Evolutionary conservation across 2,329 filamentous ascomycete genomes (phyloP), one percentile per base, ranked within the genome.

Genomic region (Fusarium staphyleae): DNA sequence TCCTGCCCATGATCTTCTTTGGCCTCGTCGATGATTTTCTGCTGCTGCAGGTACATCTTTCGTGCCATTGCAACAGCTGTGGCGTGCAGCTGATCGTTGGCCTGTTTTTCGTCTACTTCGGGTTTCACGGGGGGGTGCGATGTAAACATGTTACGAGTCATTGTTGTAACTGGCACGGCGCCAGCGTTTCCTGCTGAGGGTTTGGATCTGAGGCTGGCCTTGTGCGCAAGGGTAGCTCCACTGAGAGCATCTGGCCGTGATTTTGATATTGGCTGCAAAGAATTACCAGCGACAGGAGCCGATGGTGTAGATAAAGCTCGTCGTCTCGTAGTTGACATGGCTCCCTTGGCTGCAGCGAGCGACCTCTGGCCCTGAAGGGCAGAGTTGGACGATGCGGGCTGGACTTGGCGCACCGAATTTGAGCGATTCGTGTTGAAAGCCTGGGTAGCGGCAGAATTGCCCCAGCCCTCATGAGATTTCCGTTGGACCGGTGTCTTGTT

Each of bases 11-110:
- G 71, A 1, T 67, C 68, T 45, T 77, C 76, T 58, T 75, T 78
- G 24, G 77, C 74, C 55, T 80, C 77, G 6, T 86, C 82, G 2
- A 82, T 77, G 55, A 81, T 81, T 55, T 81, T 83, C 57, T 90
- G 85, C 63, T 91, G 87, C 28, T 84, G 78, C 10, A 79, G 83
- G 69, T 92, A 96, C 86, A 96, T 93, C 63, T 88, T 85, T 73
- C 88, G 89, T 6, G 93, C 92, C 91, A 97, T 96, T 10, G 89
- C 90, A 3, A 96, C 78, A 3, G 93, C 91, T 15, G 91, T 93
- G 24, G 91, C 90, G 59, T 88, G 88, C 3, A 96, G 77, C 4
- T 87, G 85, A 62, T 91, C 88, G 36, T 87, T 83, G 52, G 83
- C 85, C 56, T 83, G 86, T 70, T 87, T 83, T 66, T 96, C 91